Evolutionary conservation across 2,329 filamentous ascomycete genomes (phyloP), one percentile per base, ranked within the genome.

Genomic region (Blastomyces percursus): DNA sequence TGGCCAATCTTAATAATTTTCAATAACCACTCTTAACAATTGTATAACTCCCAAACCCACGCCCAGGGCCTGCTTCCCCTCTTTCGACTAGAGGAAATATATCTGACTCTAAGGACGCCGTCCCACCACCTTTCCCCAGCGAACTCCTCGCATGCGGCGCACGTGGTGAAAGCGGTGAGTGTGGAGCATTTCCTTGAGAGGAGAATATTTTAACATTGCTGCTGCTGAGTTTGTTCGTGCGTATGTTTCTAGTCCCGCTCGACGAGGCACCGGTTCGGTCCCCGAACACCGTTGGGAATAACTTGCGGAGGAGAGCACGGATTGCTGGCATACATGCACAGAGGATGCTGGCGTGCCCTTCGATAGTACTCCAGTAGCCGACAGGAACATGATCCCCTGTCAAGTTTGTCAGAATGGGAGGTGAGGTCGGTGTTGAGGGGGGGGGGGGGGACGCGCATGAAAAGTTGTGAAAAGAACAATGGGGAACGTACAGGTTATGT

Each of bases 31-130:
- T 54, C 61, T 19, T 24, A 38, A 61, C 55, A 67, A 68, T 65
- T 68, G 66, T 66, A 61, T 64, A 69, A 67, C 64, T 54, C 35
- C 44, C 58, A 35, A 60, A 60, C 21, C 58, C 42, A 24, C 9
- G 30, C 19, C 24, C 11, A 12, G 2, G 21, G 38, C n/a, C 9
- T 58, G 9, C 5, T 27, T 58, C 55, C 21, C 40, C 55, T 40
- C 38, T 58, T 21, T 58, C 55, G n/a, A 58, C 38, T n/a, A 58
- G 24, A 3, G 55, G 55, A 7, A 44, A 58, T 21, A 58, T 21
- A 58, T 58, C 55, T 1, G 38, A 58, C 38, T 58, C 55, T 16
- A 19, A 30, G 12, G 12, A 42, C 11, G 4, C 19, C 30, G 21
- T 38, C 12, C 4, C 14, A 19, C 24, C 32, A 19, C 24, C 32